Conservation (phyloP, 345 rosid species). For the Theobroma cacao region DNA sequence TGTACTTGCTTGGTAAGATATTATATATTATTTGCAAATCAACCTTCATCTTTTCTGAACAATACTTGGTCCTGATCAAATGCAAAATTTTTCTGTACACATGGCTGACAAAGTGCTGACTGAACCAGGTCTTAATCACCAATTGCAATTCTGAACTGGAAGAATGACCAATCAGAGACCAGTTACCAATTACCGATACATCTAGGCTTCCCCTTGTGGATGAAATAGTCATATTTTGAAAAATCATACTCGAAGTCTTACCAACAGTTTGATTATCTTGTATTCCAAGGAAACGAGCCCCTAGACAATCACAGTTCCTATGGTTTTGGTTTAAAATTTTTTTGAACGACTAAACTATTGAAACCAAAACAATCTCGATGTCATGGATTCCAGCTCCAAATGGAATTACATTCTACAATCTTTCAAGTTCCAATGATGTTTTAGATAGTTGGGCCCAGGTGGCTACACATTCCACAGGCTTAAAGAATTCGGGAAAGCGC, state of each 20-base stretch:
- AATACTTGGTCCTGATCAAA: background rate
- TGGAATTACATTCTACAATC: conserved; percentile 3
- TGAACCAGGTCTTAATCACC: background rate
- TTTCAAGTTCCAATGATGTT: conserved; percentile 19
- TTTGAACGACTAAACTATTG: background rate
- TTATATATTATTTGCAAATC: background rate
- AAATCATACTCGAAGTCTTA: background rate
- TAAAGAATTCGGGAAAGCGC: conserved; percentile 2
- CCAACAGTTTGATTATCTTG: background rate
- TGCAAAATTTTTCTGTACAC: background rate
- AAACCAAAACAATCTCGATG: background rate
- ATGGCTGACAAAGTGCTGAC: background rate
- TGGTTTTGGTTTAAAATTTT: background rate
- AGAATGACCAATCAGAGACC: background rate
- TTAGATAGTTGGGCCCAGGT: conserved; percentile 7
- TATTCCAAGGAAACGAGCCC: background rate
- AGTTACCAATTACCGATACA: background rate
- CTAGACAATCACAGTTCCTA: background rate
- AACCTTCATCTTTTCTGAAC: background rate
- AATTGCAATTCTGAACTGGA: background rate
- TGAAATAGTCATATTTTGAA: background rate
- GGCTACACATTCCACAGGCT: conserved; percentile 39
- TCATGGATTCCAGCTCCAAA: conserved; percentile 12
- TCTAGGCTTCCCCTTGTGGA: background rate
- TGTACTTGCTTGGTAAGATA: background rate